Evolutionary conservation across 805 yeast genomes (phyloP).

Genomic region (Priceomyces haplophilus): DNA sequence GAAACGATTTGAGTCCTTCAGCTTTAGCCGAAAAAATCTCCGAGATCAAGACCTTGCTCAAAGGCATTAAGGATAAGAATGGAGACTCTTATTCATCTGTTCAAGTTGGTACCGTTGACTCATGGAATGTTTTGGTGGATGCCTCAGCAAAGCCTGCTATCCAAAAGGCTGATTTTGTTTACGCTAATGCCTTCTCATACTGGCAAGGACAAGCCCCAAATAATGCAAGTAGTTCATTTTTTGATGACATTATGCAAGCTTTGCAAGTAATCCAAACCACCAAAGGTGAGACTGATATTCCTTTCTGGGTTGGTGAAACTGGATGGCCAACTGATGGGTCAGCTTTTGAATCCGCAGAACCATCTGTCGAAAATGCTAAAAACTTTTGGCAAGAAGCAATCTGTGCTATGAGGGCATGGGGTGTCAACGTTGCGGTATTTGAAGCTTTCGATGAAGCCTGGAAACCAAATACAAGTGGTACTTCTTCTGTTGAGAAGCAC

Average conservation of each 20-base stretch:
- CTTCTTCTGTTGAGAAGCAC: slow-evolving; percentile 82
- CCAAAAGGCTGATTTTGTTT: slow-evolving; percentile 76
- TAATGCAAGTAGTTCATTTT: slow-evolving; percentile 87
- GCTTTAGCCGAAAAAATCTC: slow-evolving; percentile 67
- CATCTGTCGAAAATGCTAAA: slow-evolving; percentile 71
- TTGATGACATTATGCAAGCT: slow-evolving; percentile 98
- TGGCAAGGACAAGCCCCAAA: slow-evolving; percentile 94
- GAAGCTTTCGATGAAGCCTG: slow-evolving; percentile 96
- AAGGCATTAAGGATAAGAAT: slow-evolving; percentile 66
- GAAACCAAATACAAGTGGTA: slow-evolving; percentile 90
- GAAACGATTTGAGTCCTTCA: slow-evolving; percentile 76
- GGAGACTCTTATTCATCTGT: slow-evolving; percentile 71
- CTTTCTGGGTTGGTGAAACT: slow-evolving; percentile 96
- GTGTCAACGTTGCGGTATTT: slow-evolving; percentile 85
- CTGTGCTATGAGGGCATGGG: slow-evolving; percentile 95
- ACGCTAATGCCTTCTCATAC: slow-evolving; percentile 95
- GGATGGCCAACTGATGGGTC: slow-evolving; percentile 95
- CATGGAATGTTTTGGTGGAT: slow-evolving; percentile 90
- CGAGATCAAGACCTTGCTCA: slow-evolving; percentile 57
- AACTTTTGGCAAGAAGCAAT: slow-evolving; percentile 83
- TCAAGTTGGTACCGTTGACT: slow-evolving; percentile 91
- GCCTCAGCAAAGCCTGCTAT: slow-evolving; percentile 70
- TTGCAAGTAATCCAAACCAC: slow-evolving; percentile 79
- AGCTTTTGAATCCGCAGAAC: slow-evolving; percentile 60
- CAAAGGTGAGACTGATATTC: slow-evolving; percentile 83